Percentiles rank a stretch among this genome's conserved stretches.
Evolutionary conservation across 2,329 filamentous ascomycete genomes (phyloP).

Genomic region (Hysterium pulicare): DNA sequence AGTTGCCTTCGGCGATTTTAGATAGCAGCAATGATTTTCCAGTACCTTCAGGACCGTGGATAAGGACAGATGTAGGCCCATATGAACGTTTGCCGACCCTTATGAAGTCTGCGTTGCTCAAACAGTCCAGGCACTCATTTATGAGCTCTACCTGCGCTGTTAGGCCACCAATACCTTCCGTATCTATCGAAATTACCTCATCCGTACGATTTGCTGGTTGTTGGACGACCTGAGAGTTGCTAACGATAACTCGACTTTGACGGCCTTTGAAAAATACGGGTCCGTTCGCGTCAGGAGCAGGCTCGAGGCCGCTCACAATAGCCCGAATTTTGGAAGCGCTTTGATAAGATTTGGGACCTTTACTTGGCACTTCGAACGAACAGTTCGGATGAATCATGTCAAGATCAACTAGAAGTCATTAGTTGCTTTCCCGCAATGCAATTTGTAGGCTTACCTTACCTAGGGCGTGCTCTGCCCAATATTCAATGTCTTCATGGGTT

Average conservation of each 20-base stretch:
- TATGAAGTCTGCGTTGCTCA: slow-evolving; percentile 16
- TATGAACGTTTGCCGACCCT: slow-evolving; percentile 24
- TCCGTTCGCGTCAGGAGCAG: slow-evolving; percentile 22
- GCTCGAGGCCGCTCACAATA: slow-evolving; percentile 54
- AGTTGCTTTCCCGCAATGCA: slow-evolving; percentile 7
- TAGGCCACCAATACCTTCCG: slow-evolving; percentile 64
- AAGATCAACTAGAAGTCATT: slow-evolving; percentile 50
- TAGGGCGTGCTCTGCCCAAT: slow-evolving; percentile 27
- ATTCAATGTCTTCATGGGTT: too few species aligned
- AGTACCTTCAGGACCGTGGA: slow-evolving; percentile 80
- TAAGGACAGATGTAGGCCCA: slow-evolving; percentile 57
- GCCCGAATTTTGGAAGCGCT: slow-evolving; percentile 55
- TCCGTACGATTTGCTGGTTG: neutral
- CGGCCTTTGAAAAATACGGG: slow-evolving; percentile 29
- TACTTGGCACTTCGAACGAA: slow-evolving; percentile 58
- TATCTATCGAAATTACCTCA: slow-evolving; percentile 26
- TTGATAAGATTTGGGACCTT: slow-evolving; percentile 49
- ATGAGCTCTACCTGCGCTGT: slow-evolving; percentile 60
- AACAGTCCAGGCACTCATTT: slow-evolving; percentile 59
- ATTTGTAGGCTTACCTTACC: slow-evolving; percentile 18
- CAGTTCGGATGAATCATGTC: slow-evolving; percentile 70
- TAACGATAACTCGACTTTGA: slow-evolving; percentile 20
- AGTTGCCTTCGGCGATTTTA: slow-evolving; percentile 61
- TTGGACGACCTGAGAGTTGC: slow-evolving; percentile 7
- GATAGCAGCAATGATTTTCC: slow-evolving; percentile 77